Evolutionary conservation across 192 early-diverging fungal species (phyloP), one percentile per base, ranked within the genome.

Genomic region (Coemansia sp.): DNA sequence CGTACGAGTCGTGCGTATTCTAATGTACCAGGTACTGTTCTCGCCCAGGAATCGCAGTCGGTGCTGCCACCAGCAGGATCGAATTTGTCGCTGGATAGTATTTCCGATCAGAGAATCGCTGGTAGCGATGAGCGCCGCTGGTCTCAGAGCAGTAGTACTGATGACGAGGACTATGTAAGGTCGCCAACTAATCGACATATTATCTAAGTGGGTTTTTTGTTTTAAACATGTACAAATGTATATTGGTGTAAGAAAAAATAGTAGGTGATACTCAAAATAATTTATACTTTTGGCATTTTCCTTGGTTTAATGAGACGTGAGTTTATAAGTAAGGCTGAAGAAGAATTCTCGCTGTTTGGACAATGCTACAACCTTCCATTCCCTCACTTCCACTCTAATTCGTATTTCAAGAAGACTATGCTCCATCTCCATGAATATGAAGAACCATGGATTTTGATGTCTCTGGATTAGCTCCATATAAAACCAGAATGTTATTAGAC

Each of bases 21-120:
- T 1, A 28, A n/a, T 21, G 19, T 7, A 6, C 3, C 11, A 2
- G 33, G 23, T 6, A 2, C 16, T 1, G 6, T 35, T 35, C 61
- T 26, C 21, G 58, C 67, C 17, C 47, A 69, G 17, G 67, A 69
- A 16, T 69, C 67, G 35, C 67, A 69, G 37, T 28, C 47, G 43
- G 67, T 69, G 30, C 38, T 69, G 19, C 67, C 67, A 2, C 39
- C 17, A 0, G 21, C 26, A 11, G 30, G 26, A 0, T 17, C 60
- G 1, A 32, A 32, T 17, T 35, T 38, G 19, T 69, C 67, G 33
- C 37, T 60, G 28, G 35, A 32, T 6, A 62, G 60, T 50, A 62
- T 69, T 42, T 2, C 26, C 0, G 33, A 49, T 21, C 47, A 19
- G 19, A 7, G 19, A 21, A 6, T 23, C 47, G 47, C 6, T 49